A percentile compares a stretch with the other conserved stretches of the same genome.
phyloP scores from a whole-genome alignment of 2,329 filamentous ascomycete species.

The Coniosporium tulheliwenetii region DNA sequence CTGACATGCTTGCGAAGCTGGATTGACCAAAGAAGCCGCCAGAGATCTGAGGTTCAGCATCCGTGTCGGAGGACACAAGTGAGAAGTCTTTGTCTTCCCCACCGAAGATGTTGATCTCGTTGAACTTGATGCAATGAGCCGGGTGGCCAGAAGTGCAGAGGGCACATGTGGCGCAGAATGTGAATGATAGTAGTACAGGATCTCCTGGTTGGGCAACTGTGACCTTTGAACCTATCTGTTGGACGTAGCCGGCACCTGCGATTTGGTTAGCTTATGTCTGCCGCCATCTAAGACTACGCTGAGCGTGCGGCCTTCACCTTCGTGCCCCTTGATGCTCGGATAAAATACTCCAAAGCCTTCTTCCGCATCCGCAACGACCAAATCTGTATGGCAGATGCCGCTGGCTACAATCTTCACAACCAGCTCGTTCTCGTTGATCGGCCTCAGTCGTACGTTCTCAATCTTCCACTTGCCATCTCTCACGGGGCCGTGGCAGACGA shows the following conservation, averaged over 20 bases:
- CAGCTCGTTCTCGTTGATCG: conserved; percentile 27
- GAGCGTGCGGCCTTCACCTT: conserved; percentile 20
- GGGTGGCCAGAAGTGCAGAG: conserved; percentile 29
- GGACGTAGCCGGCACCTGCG: conserved; percentile 31
- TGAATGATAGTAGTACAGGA: conserved; percentile 32
- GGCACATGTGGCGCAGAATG: conserved; percentile 29
- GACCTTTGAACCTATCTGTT: conserved; percentile 24
- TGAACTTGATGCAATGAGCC: conserved; percentile 34
- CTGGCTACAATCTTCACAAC: conserved; percentile 37
- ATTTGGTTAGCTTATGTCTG: conserved; percentile 1
- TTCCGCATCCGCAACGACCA: conserved; percentile 25
- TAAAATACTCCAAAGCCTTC: conserved; percentile 16
- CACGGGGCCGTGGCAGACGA: conserved; percentile 21
- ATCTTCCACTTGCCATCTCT: conserved; percentile 23
- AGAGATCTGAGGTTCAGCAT: conserved; percentile 12
- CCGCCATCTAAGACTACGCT: background rate
- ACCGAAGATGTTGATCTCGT: conserved; percentile 27
- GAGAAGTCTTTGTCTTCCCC: conserved; percentile 22
- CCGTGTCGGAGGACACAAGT: conserved; percentile 7
- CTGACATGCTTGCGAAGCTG: conserved; percentile 24
- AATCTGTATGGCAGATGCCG: conserved; percentile 40
- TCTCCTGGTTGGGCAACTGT: conserved; percentile 27
- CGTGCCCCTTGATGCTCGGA: conserved; percentile 36
- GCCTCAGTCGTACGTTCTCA: conserved; percentile 18
- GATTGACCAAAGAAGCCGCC: conserved; percentile 34